Evolutionary conservation across 495 filamentous ascomycete genomes (phyloP), one percentile per base, ranked within the genome.

Genomic region (Trichoderma reesei): DNA sequence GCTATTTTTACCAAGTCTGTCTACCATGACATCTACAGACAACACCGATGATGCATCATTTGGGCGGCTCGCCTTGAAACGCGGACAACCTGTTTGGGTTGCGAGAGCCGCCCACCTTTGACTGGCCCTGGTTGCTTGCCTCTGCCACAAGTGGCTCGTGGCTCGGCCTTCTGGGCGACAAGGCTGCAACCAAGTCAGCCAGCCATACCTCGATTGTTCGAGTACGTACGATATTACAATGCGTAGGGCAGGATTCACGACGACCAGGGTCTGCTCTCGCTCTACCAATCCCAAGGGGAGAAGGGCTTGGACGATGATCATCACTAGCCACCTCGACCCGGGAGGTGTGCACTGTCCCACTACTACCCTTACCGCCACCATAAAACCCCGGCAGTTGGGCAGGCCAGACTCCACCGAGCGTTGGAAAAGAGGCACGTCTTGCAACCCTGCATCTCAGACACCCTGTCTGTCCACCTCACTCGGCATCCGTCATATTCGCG

Each of bases 311-410:
- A n/a, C 16, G 51, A 56, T 56, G 51, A 56, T 56, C 51, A 56
- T 56, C 26, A 56, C 51, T 56, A 56, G 11, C 51, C 51, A 56
- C 51, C 9, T 56, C 34, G 51, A 34, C 51, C 51, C 18, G 10
- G 51, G 51, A 56, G 51, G 51, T 33, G 51, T 33, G 51, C 26
- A 56, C 51, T 4, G 51, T 56, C 51, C 51, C 51, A 56, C 26
- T 10, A 4, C 8, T 10, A 4, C 8, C 51, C 38, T 10, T 11
- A 31, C 51, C 10, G 51, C 51, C 51, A 26, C 51, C 51, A 56
- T 56, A 13, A 20, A 56, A 56, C 31, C 51, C 51, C 51, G 51
- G 51, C 51, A 56, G 51, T 56, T 56, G 31, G 20, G 10, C 20
- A 34, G 10, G 10, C 16, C 7, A 26, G 20, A 11, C 20, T 56